These are phyloP conservation scores for Trametes cinnabarina DNA, from an alignment of 768 basidiomycete genomes.

Conservation along the genomic window DNA sequence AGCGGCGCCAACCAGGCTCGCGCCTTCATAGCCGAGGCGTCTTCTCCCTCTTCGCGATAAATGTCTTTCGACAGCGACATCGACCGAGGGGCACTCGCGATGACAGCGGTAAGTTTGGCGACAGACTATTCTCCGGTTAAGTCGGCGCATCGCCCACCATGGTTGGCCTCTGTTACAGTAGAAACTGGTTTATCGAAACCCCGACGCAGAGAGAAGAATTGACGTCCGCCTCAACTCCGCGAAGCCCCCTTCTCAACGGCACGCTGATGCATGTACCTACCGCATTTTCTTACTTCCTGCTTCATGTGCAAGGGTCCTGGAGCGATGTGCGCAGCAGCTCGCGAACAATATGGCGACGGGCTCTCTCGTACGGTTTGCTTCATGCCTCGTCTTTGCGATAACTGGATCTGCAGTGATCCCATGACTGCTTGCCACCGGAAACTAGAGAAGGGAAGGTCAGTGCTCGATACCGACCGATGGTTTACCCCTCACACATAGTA, in stretches of 20 bases:
- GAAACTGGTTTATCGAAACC: conserved; percentile 1
- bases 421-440: conserved; percentile 5
- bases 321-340: too few relatives aligned
- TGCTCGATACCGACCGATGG: background rate
- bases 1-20: conserved; percentile 1
- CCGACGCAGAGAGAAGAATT: background rate
- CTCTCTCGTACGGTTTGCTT: too few relatives aligned
- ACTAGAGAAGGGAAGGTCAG: background rate
- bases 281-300: background rate
- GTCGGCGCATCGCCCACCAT: background rate
- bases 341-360: too few relatives aligned
- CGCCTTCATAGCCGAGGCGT: too few relatives aligned
- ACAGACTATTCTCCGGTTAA: background rate
- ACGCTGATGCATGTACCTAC: too few relatives aligned
- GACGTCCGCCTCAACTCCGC: conserved; percentile 9
- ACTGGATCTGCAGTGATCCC: conserved; percentile 2
- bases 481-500: too few relatives aligned
- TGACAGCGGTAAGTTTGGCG: background rate
- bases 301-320: too few relatives aligned
- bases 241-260: background rate
- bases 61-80: background rate
- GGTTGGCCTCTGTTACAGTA: background rate
- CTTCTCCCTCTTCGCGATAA: too few relatives aligned
- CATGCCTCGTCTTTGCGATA: background rate
- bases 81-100: background rate